A percentile compares a stretch with the other conserved stretches of the same genome.
phyloP scores from a whole-genome alignment of 106 monocot genomes.

The Posidonia australis region DNA sequence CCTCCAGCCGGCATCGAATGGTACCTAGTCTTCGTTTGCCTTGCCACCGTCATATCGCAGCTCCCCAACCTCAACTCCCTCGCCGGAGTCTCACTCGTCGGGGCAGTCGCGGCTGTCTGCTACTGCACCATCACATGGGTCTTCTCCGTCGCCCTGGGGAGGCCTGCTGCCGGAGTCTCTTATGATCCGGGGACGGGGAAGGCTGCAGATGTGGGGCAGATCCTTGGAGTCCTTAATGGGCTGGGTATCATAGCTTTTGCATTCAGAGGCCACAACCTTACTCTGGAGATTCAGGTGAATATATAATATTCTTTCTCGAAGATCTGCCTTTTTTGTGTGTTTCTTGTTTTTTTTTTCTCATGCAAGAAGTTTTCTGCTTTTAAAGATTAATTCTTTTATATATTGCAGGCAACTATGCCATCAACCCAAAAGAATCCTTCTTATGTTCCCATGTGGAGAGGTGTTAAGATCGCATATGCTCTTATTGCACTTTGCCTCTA shows the following conservation, averaged over 20 bases:
- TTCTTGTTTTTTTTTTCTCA: background rate
- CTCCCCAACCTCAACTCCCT: conserved; percentile 97
- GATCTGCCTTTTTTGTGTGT: too few relatives aligned
- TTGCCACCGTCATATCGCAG: conserved; percentile 58
- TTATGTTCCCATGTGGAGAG: conserved; percentile 81
- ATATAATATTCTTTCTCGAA: background rate
- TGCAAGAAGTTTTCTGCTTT: background rate
- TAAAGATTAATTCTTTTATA: background rate
- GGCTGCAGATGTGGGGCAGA: conserved; percentile 12
- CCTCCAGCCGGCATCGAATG: conserved; percentile 65
- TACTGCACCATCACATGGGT: conserved; percentile 88
- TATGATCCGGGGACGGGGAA: conserved; percentile 19
- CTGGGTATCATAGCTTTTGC: conserved; percentile 81
- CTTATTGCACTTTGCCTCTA: conserved; percentile 54
- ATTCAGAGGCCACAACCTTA: conserved; percentile 88
- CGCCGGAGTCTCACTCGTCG: conserved; percentile 73
- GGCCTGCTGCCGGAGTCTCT: conserved; percentile 26
- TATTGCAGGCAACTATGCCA: conserved; percentile 73
- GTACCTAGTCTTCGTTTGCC: conserved; percentile 82
- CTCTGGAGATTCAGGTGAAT: conserved; percentile 80
- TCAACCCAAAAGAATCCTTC: conserved; percentile 76
- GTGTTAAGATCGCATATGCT: conserved; percentile 57
- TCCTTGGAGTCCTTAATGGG: conserved; percentile 43
- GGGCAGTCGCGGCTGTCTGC: conserved; percentile 48
- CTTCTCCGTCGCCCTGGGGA: conserved; percentile 52